phyloP scores from a whole-genome alignment of 1,139 yeast species.

The Suhomyces choctaworum region DNA sequence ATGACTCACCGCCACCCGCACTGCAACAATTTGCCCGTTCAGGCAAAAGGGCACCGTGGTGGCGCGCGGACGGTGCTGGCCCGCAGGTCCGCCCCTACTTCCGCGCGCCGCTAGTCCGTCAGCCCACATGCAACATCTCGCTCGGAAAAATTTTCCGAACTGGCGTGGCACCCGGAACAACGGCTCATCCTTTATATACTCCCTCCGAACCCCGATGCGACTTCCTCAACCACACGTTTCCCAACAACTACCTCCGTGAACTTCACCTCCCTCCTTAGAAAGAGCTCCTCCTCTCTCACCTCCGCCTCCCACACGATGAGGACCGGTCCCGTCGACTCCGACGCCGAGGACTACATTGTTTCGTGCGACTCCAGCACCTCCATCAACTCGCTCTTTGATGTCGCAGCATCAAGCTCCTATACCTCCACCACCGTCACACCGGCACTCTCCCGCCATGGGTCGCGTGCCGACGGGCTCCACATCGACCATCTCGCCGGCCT shows the following conservation, averaged over 20 bases:
- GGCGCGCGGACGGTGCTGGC: not conserved
- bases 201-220: no score
- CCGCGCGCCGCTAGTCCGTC: conserved; percentile 6
- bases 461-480: conserved; percentile 1
- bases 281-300: not conserved
- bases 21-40: no score
- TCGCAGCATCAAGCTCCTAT: conserved; percentile 11
- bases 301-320: not conserved
- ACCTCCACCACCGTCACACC: conserved; percentile 21
- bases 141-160: conserved; percentile 14
- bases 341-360: not conserved
- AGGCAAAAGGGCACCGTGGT: no score
- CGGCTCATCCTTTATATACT: conserved; percentile 1
- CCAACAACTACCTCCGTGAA: no score
- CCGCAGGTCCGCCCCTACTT: conserved; percentile 2
- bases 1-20: conserved; percentile 2
- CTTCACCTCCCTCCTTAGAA: not conserved
- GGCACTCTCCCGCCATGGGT: conserved; percentile 16
- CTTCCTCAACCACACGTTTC: no score
- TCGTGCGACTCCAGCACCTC: conserved; percentile 27
- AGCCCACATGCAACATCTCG: conserved; percentile 8
- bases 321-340: not conserved
- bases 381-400: conserved; percentile 31
- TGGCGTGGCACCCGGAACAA: conserved; percentile 3
- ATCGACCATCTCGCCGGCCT: conserved; percentile 1